Conservation (phyloP, 169 alveolate genomes). For the Babesia ovis region DNA sequence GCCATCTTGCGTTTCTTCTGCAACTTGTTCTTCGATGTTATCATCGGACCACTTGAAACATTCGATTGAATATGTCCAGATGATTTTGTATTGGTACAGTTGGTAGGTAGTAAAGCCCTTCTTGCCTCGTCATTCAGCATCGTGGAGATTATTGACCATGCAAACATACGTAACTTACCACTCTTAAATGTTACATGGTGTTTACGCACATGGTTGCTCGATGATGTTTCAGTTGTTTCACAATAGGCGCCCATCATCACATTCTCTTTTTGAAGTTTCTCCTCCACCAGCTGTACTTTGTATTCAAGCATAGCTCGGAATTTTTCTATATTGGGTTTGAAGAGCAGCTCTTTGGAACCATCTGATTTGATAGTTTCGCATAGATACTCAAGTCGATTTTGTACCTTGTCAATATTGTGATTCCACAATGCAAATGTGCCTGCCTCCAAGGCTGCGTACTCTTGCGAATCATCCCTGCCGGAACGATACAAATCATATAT, state of each 20-base stretch:
- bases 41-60: not conserved
- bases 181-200: slow-evolving; percentile 14
- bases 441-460: slow-evolving; percentile 26
- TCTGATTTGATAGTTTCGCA: slow-evolving; percentile 30
- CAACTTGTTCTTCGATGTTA: slow-evolving; percentile 3
- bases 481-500: slow-evolving; percentile 45
- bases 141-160: slow-evolving; percentile 35
- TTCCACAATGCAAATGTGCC: slow-evolving; percentile 46
- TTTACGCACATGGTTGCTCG: slow-evolving; percentile 5
- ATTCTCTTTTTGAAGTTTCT: slow-evolving; percentile 5
- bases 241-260: slow-evolving; percentile 41
- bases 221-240: not conserved
- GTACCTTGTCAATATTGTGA: slow-evolving; percentile 46
- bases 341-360: slow-evolving; percentile 33
- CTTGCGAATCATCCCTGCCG: slow-evolving; percentile 14
- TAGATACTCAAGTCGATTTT: slow-evolving; percentile 44
- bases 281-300: slow-evolving; percentile 45
- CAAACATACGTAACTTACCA: slow-evolving; percentile 29
- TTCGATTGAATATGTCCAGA: not conserved
- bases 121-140: slow-evolving; percentile 23
- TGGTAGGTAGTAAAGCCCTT: not conserved
- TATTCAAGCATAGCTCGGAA: slow-evolving; percentile 37
- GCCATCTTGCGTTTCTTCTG: slow-evolving; percentile 27
- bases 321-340: slow-evolving; percentile 37
- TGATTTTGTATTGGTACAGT: not conserved